Percentiles rank a stretch among this genome's conserved stretches.
Conservation (phyloP, 148 eudicot species). For the Rhododendron mucronatum region DNA sequence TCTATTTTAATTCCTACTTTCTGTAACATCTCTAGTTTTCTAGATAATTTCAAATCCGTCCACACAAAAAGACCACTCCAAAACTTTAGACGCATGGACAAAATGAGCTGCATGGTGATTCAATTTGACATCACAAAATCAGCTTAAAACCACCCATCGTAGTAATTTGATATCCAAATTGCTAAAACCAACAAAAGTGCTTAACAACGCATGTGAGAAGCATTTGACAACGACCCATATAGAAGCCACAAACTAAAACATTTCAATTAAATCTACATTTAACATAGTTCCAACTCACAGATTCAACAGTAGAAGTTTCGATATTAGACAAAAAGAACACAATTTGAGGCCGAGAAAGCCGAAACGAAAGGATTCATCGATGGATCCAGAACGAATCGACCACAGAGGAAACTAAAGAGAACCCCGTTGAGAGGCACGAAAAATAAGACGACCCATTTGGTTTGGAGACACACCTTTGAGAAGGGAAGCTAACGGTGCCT, state of each 20-base stretch:
- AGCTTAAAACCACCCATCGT: neutral
- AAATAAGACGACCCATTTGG: neutral
- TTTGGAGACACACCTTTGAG: neutral
- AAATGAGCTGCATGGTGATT: neutral
- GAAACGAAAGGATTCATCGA: neutral
- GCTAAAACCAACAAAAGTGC: neutral
- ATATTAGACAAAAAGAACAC: neutral
- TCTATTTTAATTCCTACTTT: no score
- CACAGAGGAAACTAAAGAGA: neutral
- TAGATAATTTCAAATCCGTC: neutral
- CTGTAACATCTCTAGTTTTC: no score
- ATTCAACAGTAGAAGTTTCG: neutral
- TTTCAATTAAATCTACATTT: neutral
- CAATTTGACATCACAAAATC: neutral
- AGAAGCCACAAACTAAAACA: neutral
- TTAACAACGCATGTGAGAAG: neutral
- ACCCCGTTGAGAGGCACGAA: neutral
- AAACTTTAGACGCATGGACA: neutral
- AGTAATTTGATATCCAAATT: neutral
- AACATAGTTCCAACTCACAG: neutral
- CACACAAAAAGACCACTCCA: neutral
- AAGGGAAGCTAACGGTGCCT: neutral
- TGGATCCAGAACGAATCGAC: neutral
- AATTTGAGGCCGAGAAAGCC: neutral
- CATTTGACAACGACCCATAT: neutral